Conservation (phyloP, 345 rosid genomes). For the Brassica nigra region DNA sequence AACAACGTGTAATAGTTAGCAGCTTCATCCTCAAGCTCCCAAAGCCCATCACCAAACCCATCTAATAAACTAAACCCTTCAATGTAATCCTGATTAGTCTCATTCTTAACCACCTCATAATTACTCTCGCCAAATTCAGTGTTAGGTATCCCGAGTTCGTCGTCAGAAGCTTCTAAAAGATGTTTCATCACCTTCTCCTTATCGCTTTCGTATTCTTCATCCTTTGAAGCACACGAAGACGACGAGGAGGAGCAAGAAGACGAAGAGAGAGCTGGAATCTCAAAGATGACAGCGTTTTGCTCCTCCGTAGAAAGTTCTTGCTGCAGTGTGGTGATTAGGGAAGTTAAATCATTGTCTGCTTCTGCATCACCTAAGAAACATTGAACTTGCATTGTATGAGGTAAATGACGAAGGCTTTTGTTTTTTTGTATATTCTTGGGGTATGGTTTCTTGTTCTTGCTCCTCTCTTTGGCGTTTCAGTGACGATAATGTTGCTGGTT, state of each 20-base stretch:
- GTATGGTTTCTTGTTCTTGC: conserved; percentile 38
- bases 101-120: conserved; percentile 19
- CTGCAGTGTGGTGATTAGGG: conserved; percentile 60
- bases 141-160: conserved; percentile 85
- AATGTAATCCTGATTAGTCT: conserved; percentile 29
- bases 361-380: conserved; percentile 57
- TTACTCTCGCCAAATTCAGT: conserved; percentile 36
- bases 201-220: conserved; percentile 41
- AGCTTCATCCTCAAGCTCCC: conserved; percentile 80
- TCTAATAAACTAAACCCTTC: conserved; percentile 38
- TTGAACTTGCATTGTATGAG: conserved; percentile 44
- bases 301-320: conserved; percentile 50
- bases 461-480: conserved; percentile 67
- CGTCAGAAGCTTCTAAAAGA: conserved; percentile 84
- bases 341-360: conserved; percentile 53
- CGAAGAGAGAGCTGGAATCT: conserved; percentile 6
- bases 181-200: conserved; percentile 67
- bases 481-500: conserved; percentile 30
- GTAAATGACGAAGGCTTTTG: conserved; percentile 42
- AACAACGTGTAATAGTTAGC: conserved; percentile 65
- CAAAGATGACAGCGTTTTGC: conserved; percentile 11
- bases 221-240: conserved; percentile 30
- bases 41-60: conserved; percentile 57
- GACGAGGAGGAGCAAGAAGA: conserved; percentile 41
- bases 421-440: conserved; percentile 48